A percentile compares a stretch with the other conserved stretches of the same genome.
Conservation (phyloP, 768 basidiomycete genomes). For the Termitomyces sp. region DNA sequence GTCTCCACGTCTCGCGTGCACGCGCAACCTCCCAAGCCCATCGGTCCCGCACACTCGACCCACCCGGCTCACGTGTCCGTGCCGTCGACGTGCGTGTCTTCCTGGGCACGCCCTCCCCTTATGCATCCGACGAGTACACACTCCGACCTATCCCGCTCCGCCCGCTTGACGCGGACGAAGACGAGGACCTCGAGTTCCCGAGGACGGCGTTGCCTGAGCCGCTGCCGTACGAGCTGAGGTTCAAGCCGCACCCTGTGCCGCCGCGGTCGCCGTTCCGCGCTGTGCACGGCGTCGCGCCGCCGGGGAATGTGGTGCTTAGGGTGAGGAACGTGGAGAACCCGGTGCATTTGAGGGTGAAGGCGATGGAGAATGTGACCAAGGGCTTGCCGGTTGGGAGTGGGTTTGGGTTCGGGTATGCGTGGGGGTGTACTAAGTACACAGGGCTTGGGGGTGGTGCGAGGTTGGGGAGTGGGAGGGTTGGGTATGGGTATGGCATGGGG, state of each 20-base stretch:
- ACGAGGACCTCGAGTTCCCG: conserved; percentile 14
- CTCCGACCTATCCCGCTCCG: conserved; percentile 26
- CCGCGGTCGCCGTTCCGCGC: conserved; percentile 34
- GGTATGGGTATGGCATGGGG: not conserved
- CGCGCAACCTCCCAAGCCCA: not conserved
- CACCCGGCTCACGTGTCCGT: conserved; percentile 2
- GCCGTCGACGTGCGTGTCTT: conserved; percentile 4
- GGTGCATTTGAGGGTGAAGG: conserved; percentile 49
- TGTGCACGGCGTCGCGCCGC: conserved; percentile 12
- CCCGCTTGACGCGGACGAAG: conserved; percentile 19
- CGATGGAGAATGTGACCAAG: conserved; percentile 47
- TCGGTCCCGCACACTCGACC: not conserved
- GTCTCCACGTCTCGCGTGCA: not conserved
- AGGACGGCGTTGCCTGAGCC: conserved; percentile 25
- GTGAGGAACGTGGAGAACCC: conserved; percentile 58
- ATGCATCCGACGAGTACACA: conserved; percentile 1
- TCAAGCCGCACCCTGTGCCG: conserved; percentile 36
- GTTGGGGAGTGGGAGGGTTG: conserved; percentile 25
- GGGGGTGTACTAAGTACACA: conserved; percentile 37
- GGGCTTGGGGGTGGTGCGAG: conserved; percentile 17
- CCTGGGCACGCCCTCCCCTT: not conserved
- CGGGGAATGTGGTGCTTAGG: conserved; percentile 21
- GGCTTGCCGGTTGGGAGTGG: conserved; percentile 25
- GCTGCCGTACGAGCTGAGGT: conserved; percentile 26
- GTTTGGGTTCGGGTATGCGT: not conserved